A percentile compares a stretch with the other conserved stretches of the same genome.
These are phyloP conservation scores for Ophiostoma angusticollis DNA, from an alignment of 2,329 filamentous ascomycete genomes.

Conservation along the genomic window DNA sequence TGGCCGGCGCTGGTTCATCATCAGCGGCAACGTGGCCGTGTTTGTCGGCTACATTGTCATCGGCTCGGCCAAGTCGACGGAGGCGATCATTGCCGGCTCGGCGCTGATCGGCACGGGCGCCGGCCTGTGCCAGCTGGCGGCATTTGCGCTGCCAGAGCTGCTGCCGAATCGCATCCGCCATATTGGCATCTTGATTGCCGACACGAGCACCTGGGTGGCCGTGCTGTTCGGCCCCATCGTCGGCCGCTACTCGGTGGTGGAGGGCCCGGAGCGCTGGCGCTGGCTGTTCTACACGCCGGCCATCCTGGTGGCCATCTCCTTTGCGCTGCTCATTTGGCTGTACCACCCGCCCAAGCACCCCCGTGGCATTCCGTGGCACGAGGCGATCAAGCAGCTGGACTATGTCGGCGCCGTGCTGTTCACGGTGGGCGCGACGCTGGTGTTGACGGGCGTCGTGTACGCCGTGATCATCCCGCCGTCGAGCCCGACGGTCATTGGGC, in stretches of 20 bases:
- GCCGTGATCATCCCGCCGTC: conserved; percentile 22
- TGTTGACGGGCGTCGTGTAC: conserved; percentile 28
- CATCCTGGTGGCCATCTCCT: conserved; percentile 30
- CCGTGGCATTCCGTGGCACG: conserved; percentile 21
- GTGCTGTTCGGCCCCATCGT: conserved; percentile 33
- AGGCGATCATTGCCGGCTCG: conserved; percentile 25
- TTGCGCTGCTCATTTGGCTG: conserved; percentile 26
- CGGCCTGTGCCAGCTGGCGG: conserved; percentile 30
- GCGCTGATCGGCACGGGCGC: conserved; percentile 29
- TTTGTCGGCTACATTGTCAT: conserved; percentile 26
- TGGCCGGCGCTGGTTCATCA: conserved; percentile 31
- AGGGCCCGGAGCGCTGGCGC: conserved; percentile 24
- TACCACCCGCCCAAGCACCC: conserved; percentile 22
- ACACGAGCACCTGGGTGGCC: conserved; percentile 28
- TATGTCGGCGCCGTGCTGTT: conserved; percentile 26
- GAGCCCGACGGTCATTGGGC: conserved; percentile 23
- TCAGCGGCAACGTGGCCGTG: conserved; percentile 27
- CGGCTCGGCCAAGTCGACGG: conserved; percentile 25
- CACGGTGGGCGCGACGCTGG: conserved; percentile 21
- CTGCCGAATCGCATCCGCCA: conserved; percentile 35
- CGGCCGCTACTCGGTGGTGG: conserved; percentile 26
- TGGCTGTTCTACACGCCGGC: conserved; percentile 32
- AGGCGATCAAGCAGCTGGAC: conserved; percentile 24
- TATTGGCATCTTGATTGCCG: conserved; percentile 29
- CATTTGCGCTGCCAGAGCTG: conserved; percentile 31